Evolutionary conservation across 2,329 filamentous ascomycete genomes (phyloP).

Genomic region (Raffaelea albimanens): DNA sequence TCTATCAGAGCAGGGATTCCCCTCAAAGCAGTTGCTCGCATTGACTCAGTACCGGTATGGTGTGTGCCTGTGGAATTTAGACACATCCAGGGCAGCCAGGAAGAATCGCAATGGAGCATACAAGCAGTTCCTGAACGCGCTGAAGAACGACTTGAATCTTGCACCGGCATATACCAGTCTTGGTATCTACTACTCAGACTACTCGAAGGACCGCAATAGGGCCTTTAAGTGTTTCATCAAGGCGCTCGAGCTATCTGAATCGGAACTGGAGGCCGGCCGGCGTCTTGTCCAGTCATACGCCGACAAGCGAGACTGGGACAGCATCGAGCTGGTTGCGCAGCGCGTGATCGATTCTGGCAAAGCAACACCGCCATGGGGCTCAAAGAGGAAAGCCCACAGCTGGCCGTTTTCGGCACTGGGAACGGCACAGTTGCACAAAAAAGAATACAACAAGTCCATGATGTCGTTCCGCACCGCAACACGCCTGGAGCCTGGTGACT

Average conservation of each 20-base stretch:
- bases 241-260: constrained; percentile 82
- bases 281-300: constrained; percentile 79
- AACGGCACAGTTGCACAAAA: constrained; percentile 88
- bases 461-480: constrained; percentile 87
- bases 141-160: constrained; percentile 80
- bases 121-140: constrained; percentile 67
- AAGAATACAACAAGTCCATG: constrained; percentile 81
- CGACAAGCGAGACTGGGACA: constrained; percentile 87
- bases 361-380: constrained; percentile 80
- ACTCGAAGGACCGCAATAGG: constrained; percentile 75
- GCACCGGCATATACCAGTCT: constrained; percentile 87
- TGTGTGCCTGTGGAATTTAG: constrained; percentile 76
- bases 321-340: constrained; percentile 85
- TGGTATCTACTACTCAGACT: constrained; percentile 85
- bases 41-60: constrained; percentile 83
- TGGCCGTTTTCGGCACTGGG: constrained; percentile 95
- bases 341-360: constrained; percentile 92
- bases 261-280: constrained; percentile 80
- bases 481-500: constrained; percentile 73
- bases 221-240: constrained; percentile 93
- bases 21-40: constrained; percentile 49
- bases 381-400: constrained; percentile 84
- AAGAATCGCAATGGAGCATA: constrained; percentile 79
- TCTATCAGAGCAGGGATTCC: constrained; percentile 48
- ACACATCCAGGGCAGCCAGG: constrained; percentile 63